Percentiles rank a stretch among this genome's conserved stretches.
These are phyloP conservation scores for Saccharomycopsis guyanensis DNA, from an alignment of 805 yeast genomes.

Conservation along the genomic window DNA sequence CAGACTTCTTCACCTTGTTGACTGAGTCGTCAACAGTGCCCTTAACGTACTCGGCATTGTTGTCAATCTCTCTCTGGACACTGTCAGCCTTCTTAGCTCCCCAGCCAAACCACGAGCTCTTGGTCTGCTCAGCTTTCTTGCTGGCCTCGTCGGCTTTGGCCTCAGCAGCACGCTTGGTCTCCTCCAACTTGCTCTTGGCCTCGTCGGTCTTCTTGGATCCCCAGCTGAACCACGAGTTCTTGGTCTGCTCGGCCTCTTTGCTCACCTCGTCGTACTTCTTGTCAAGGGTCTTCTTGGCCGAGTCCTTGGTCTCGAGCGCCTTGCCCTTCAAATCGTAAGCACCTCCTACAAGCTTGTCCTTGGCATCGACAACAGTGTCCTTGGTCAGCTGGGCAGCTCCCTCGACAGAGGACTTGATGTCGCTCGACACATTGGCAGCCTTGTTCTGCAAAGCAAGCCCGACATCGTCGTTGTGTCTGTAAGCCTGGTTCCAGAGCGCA, in stretches of 20 bases:
- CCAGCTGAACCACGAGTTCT: conserved; percentile 32
- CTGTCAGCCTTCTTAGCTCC: conserved; percentile 15
- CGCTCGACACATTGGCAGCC: background rate
- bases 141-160: conserved; percentile 21
- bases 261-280: conserved; percentile 22
- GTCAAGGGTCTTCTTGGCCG: conserved; percentile 24
- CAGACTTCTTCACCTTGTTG: conserved; percentile 16
- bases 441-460: conserved; percentile 5
- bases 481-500: conserved; percentile 7
- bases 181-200: background rate
- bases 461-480: conserved; percentile 6
- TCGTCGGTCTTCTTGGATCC: conserved; percentile 15
- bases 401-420: conserved; percentile 1
- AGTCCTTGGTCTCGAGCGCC: conserved; percentile 26
- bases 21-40: conserved; percentile 9
- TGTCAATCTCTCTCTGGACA: conserved; percentile 2
- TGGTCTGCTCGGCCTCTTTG: conserved; percentile 22
- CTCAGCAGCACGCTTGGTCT: conserved; percentile 11
- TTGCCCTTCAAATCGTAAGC: conserved; percentile 14
- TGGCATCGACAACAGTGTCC: conserved; percentile 20
- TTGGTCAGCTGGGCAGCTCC: conserved; percentile 1
- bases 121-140: conserved; percentile 22
- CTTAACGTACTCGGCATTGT: conserved; percentile 1
- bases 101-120: conserved; percentile 33
- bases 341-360: conserved; percentile 18